phyloP scores from a whole-genome alignment of 2,329 filamentous ascomycete genomes.

The Alternaria sp. region DNA sequence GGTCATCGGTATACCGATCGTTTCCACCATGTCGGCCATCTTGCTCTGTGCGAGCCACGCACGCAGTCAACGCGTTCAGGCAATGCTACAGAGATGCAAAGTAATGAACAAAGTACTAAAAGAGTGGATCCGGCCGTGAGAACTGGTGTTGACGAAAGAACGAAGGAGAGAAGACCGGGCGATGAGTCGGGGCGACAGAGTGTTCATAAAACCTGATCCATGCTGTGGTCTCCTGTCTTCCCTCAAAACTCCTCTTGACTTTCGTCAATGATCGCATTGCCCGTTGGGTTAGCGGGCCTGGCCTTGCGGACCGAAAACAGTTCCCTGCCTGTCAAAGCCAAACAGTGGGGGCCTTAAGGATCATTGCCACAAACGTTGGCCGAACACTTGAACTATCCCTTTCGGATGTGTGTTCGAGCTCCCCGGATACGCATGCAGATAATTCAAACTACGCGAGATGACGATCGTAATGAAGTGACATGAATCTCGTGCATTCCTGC shows the following conservation, averaged over 20 bases:
- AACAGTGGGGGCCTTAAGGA: conserved; percentile 3
- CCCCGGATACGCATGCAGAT: neutral
- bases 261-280: conserved; percentile 8
- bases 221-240: conserved; percentile 7
- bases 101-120: neutral
- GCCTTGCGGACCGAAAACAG: neutral
- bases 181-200: neutral
- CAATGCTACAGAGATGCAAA: conserved; percentile 1
- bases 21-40: conserved; percentile 20
- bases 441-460: conserved; percentile 4
- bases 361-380: conserved; percentile 5
- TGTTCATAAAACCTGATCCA: conserved; percentile 10
- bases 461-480: conserved; percentile 6
- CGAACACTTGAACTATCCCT: neutral
- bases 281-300: conserved; percentile 3
- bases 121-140: conserved; percentile 4
- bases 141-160: neutral
- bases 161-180: neutral
- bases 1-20: conserved; percentile 25
- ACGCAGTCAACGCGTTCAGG: neutral
- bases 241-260: neutral
- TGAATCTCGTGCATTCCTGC: neutral
- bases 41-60: neutral
- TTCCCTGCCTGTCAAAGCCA: conserved; percentile 9
- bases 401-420: neutral